A percentile compares a stretch with the other conserved stretches of the same genome.
phyloP scores from a whole-genome alignment of 192 early-diverging fungal species.

The Backusella morwellensis region DNA sequence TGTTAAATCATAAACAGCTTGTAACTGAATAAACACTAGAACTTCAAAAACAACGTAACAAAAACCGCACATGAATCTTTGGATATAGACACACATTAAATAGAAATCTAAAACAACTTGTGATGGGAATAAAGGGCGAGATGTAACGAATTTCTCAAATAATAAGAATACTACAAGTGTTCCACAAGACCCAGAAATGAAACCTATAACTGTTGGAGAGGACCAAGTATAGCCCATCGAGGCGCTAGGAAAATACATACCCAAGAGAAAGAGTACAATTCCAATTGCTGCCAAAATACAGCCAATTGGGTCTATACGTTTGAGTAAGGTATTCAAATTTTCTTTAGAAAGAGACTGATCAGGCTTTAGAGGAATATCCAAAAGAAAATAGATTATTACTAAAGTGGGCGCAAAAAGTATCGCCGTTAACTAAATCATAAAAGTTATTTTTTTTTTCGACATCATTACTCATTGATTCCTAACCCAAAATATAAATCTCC shows the following conservation, averaged over 20 bases:
- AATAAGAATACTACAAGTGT: background rate
- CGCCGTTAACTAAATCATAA: background rate
- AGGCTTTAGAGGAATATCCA: background rate
- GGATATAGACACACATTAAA: background rate
- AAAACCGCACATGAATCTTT: background rate
- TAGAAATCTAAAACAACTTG: background rate
- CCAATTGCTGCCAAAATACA: background rate
- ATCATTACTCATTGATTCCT: background rate
- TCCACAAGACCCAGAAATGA: background rate
- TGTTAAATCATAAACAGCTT: background rate
- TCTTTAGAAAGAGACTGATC: background rate
- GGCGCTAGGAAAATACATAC: background rate
- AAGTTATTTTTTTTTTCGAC: background rate
- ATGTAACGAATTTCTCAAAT: background rate
- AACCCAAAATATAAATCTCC: constrained; percentile 5
- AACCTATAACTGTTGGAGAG: background rate
- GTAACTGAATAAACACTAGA: background rate
- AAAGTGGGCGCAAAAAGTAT: background rate
- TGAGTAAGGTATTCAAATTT: background rate
- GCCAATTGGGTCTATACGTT: background rate
- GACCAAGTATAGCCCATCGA: background rate
- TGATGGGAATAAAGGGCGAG: background rate
- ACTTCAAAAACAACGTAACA: background rate
- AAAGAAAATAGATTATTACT: background rate
- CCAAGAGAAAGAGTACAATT: background rate